A percentile compares a stretch with the other conserved stretches of the same genome.
Evolutionary conservation across 345 rosid genomes (phyloP).

Genomic region (Lepidium didymum): DNA sequence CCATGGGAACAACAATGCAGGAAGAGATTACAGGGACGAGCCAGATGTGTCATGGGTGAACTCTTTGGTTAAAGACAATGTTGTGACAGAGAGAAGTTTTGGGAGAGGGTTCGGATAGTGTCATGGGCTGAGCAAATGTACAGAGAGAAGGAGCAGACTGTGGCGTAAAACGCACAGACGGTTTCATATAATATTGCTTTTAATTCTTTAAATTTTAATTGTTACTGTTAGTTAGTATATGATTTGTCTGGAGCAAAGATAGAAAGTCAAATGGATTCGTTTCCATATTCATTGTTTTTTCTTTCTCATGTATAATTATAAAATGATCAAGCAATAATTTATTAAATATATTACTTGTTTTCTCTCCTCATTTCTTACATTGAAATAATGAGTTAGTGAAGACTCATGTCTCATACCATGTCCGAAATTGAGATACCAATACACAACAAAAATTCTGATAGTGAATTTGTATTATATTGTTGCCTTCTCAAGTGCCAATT

Average conservation of each 20-base stretch:
- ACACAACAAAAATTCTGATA: too few relatives aligned
- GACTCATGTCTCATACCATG: not conserved
- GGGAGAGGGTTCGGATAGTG: constrained; percentile 18
- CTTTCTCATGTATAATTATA: not conserved
- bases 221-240: constrained; percentile 3
- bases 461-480: too few relatives aligned
- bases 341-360: not conserved
- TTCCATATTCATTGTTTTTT: not conserved
- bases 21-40: constrained; percentile 38
- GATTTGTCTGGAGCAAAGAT: not conserved
- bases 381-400: too few relatives aligned
- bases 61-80: constrained; percentile 68
- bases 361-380: too few relatives aligned
- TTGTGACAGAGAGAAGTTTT: constrained; percentile 14
- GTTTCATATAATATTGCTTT: not conserved
- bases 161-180: constrained; percentile 40
- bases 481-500: too few relatives aligned
- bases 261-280: not conserved
- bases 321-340: constrained; percentile 1
- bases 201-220: constrained; percentile 22
- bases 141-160: constrained; percentile 86
- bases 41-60: constrained; percentile 96
- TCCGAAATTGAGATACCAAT: not conserved
- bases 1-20: constrained; percentile 39
- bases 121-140: constrained; percentile 79